Evolutionary conservation across 177 flowering plant genomes (phyloP).

Genomic region (Vitis hybrid): DNA sequence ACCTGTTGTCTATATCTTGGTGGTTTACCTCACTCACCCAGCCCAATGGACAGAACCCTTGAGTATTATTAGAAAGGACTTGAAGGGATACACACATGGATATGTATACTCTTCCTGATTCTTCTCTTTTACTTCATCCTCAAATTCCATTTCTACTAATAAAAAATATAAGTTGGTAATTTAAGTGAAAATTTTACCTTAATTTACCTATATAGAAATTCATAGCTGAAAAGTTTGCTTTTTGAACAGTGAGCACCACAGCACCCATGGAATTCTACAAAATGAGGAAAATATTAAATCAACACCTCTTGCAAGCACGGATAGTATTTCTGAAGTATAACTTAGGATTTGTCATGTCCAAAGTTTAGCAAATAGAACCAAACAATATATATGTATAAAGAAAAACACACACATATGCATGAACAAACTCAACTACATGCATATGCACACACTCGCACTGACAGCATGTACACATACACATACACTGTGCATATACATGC

Average conservation of each 20-base stretch:
- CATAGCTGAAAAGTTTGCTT: constrained; percentile 63
- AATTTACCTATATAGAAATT: constrained; percentile 69
- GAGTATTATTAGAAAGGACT: no score
- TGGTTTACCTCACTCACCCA: no score
- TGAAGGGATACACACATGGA: no score
- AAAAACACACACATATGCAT: neutral
- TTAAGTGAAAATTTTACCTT: constrained; percentile 38
- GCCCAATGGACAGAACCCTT: no score
- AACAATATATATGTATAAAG: neutral
- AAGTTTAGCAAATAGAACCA: neutral
- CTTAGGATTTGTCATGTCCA: neutral
- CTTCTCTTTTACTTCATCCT: no score
- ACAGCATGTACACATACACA: no score
- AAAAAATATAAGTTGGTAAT: neutral
- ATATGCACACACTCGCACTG: no score
- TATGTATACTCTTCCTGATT: no score
- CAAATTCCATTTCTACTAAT: neutral
- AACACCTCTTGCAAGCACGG: neutral
- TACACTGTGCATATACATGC: no score
- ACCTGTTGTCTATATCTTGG: no score
- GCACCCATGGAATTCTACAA: constrained; percentile 76
- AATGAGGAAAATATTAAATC: neutral
- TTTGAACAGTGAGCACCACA: constrained; percentile 92
- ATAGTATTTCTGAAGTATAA: neutral
- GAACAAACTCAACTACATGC: no score